Conservation (phyloP, 179 eudicot genomes). For the Gypsophila paniculata region DNA sequence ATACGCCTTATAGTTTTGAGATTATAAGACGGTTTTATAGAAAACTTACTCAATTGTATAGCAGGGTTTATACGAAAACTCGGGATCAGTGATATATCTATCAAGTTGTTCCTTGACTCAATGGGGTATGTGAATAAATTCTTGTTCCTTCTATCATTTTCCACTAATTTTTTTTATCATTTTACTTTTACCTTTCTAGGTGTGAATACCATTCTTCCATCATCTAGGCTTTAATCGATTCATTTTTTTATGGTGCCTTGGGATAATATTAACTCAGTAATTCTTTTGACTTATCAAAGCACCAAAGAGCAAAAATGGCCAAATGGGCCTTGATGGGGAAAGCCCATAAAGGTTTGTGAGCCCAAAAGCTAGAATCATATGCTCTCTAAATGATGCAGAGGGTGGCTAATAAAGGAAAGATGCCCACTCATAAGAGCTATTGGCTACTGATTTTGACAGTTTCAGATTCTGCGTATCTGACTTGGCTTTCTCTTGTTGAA, state of each 20-base stretch:
- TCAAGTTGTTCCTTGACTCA: constrained; percentile 3
- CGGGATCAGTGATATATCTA: background rate
- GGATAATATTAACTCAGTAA: constrained; percentile 5
- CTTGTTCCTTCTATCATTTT: background rate
- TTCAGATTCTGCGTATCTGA: constrained; percentile 14
- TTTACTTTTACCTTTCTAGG: background rate
- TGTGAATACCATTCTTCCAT: constrained; percentile 8
- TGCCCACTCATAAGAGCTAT: constrained; percentile 27
- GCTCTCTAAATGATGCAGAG: constrained; percentile 23
- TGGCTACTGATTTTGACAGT: constrained; percentile 27
- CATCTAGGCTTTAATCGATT: background rate
- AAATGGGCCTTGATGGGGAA: constrained; percentile 26
- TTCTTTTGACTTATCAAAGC: constrained; percentile 20
- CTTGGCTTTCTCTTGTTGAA: constrained; percentile 4
- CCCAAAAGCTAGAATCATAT: constrained; percentile 33
- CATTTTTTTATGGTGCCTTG: constrained; percentile 2
- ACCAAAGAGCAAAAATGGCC: constrained; percentile 1
- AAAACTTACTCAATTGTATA: no score
- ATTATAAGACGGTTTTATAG: no score
- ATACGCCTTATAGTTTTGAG: no score
- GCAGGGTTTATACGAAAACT: background rate
- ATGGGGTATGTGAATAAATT: constrained; percentile 7
- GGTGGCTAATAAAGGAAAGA: constrained; percentile 25
- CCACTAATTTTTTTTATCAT: background rate
- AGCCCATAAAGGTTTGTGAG: constrained; percentile 27